Base-by-base conservation (phyloP, 208 protist species). In the Acanthamoeba sp. region DNA sequence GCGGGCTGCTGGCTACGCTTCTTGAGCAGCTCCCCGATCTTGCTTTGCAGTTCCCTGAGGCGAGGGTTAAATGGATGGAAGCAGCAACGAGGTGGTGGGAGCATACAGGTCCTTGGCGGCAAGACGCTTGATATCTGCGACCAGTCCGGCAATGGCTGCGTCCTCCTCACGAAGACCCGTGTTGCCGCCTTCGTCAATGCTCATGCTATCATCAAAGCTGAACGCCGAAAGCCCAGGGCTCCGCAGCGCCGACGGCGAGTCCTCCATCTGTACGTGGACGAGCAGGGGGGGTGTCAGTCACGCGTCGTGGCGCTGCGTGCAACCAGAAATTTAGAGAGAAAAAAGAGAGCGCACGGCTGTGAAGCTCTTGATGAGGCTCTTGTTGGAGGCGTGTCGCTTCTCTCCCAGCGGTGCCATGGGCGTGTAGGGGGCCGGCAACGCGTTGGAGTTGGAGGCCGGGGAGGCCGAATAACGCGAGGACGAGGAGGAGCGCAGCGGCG, bases 311-410 rank as follows among this genome's bases (percentile, higher is more conserved):
- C 9, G 1, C n/a, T 32, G 16, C 32, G 62, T 71, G 62, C 22
- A 6, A 14, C 9, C 62, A 27, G 6, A 71, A 34, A 9, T 1
- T 16, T 52, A n/a, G 48, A 9, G 48, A 52, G 20, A 52, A 9
- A 16, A 52, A 1, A 16, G 48, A 52, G 48, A 52, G 48, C 62
- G 24, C 29, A 71, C 62, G 32, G n/a, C n/a, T 12, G 62, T 71
- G 62, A 71, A 71, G 62, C 62, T 71, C 62, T 71, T 71, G 62
- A 71, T 36, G 24, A 71, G 62, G 4, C 32, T 71, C 32, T 71
- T 71, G 62, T n/a, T 71, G 62, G 32, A n/a, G 62, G 62, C 62
- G 9, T 71, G 62, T 34, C n/a, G n/a, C 32, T 71, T 71, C 62
- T 71, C 62, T 10, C 62, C 62, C 9, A 24, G n/a, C 24, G 32